Evolutionary conservation across 2,329 filamentous ascomycete species (phyloP).

Genomic region (Colletotrichum higginsianum): DNA sequence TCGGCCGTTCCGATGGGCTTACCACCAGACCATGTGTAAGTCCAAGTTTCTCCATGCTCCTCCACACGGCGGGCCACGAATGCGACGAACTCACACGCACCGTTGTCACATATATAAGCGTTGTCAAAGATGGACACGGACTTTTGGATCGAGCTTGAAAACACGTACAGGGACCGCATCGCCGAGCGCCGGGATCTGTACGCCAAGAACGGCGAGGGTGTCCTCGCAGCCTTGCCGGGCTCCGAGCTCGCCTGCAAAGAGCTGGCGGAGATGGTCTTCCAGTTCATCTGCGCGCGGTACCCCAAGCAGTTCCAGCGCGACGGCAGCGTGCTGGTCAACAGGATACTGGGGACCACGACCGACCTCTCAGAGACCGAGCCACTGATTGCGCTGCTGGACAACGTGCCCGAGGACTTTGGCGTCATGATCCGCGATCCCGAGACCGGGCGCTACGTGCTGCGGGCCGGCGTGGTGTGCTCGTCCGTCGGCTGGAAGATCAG

Average conservation of each 20-base stretch:
- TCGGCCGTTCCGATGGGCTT: constrained; percentile 85
- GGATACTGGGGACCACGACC: constrained; percentile 74
- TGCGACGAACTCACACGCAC: constrained; percentile 21
- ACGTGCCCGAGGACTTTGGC: constrained; percentile 88
- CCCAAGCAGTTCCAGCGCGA: constrained; percentile 80
- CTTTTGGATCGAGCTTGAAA: constrained; percentile 92
- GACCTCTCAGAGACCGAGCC: constrained; percentile 75
- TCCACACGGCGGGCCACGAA: too few species aligned
- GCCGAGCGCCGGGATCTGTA: constrained; percentile 78
- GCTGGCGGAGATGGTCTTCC: constrained; percentile 87
- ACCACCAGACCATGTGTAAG: constrained; percentile 94
- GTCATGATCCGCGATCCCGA: constrained; percentile 80
- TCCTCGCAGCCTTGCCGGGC: constrained; percentile 80
- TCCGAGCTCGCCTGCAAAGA: constrained; percentile 87
- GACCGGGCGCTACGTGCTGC: constrained; percentile 81
- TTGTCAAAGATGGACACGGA: constrained; percentile 83
- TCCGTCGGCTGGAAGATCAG: constrained; percentile 84
- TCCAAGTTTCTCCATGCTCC: constrained; percentile 40
- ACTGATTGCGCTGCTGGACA: constrained; percentile 79
- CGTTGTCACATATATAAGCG: constrained; percentile 62
- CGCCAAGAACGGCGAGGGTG: constrained; percentile 71
- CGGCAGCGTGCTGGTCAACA: constrained; percentile 75
- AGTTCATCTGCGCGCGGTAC: constrained; percentile 85
- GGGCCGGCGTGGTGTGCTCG: constrained; percentile 84
- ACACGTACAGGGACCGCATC: constrained; percentile 77